phyloP scores from a whole-genome alignment of 495 filamentous ascomycete species.

The Penicillium lividum region DNA sequence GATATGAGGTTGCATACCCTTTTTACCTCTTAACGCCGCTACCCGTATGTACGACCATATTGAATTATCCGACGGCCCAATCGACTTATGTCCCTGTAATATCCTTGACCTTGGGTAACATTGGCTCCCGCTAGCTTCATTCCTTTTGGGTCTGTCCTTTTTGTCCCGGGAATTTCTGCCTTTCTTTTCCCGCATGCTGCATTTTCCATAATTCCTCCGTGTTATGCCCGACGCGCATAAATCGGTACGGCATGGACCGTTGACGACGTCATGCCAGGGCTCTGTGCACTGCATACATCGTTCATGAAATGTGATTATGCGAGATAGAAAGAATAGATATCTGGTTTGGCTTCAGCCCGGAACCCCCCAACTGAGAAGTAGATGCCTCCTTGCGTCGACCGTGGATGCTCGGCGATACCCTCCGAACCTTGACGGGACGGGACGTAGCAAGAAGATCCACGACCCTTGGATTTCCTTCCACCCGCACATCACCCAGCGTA shows the following conservation, averaged over 20 bases:
- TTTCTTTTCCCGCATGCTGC: neutral
- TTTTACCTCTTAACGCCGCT: conserved; percentile 11
- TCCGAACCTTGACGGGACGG: conserved; percentile 53
- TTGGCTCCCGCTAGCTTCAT: conserved; percentile 14
- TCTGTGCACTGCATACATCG: conserved; percentile 13
- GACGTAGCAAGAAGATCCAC: conserved; percentile 32
- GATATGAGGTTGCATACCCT: conserved; percentile 14
- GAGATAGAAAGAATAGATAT: neutral
- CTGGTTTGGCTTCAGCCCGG: neutral
- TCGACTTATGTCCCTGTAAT: neutral
- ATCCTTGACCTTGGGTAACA: conserved; percentile 22
- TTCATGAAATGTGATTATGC: neutral
- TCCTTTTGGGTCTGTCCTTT: neutral
- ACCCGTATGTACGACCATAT: conserved; percentile 23
- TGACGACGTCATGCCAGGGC: conserved; percentile 24
- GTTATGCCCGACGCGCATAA: conserved; percentile 23
- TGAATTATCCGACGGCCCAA: conserved; percentile 22
- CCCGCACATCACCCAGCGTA: neutral
- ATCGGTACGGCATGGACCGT: conserved; percentile 12
- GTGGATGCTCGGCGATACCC: conserved; percentile 37
- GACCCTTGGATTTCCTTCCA: conserved; percentile 5
- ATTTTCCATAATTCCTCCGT: conserved; percentile 11
- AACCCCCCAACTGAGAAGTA: neutral
- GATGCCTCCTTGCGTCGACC: conserved; percentile 39
- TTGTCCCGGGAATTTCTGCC: neutral